Conservation (phyloP, 805 yeast species). For the Candida ortonii region DNA sequence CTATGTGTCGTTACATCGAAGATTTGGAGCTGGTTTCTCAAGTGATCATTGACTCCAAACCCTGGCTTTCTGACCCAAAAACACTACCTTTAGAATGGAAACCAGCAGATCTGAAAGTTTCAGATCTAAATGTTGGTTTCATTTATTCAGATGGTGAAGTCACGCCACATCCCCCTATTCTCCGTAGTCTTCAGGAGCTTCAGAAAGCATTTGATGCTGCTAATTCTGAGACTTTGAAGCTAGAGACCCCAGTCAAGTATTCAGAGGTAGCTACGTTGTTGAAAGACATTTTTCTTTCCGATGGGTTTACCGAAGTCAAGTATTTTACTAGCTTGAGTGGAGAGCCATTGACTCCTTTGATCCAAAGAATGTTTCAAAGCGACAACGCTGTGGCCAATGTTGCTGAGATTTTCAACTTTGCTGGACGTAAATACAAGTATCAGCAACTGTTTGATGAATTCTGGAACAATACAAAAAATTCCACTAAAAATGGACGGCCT, state of each 20-base stretch:
- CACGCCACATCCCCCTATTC: slow-evolving; percentile 56
- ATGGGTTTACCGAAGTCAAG: slow-evolving; percentile 27
- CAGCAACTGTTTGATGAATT: slow-evolving; percentile 38
- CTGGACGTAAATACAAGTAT: slow-evolving; percentile 32
- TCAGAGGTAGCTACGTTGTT: slow-evolving; percentile 26
- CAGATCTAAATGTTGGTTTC: slow-evolving; percentile 42
- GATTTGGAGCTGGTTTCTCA: slow-evolving; percentile 38
- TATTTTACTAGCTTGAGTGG: slow-evolving; percentile 26
- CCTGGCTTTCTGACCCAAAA: slow-evolving; percentile 51
- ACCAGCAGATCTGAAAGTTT: slow-evolving; percentile 14
- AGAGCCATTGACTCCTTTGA: slow-evolving; percentile 28
- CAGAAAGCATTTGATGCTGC: background rate
- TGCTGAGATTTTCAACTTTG: slow-evolving; percentile 40
- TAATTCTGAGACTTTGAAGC: slow-evolving; percentile 38
- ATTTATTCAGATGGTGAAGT: slow-evolving; percentile 42
- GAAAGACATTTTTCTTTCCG: slow-evolving; percentile 24
- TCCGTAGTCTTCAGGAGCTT: slow-evolving; percentile 39
- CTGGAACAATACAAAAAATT: slow-evolving; percentile 34
- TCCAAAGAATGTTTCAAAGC: slow-evolving; percentile 18
- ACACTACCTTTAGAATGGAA: slow-evolving; percentile 50
- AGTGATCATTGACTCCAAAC: slow-evolving; percentile 37
- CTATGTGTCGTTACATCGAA: slow-evolving; percentile 28
- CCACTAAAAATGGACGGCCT: slow-evolving; percentile 37
- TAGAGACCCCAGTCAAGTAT: slow-evolving; percentile 35
- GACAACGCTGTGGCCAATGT: slow-evolving; percentile 19